phyloP scores from a whole-genome alignment of 2,329 filamentous ascomycete genomes.

The Fusarium sp. region DNA sequence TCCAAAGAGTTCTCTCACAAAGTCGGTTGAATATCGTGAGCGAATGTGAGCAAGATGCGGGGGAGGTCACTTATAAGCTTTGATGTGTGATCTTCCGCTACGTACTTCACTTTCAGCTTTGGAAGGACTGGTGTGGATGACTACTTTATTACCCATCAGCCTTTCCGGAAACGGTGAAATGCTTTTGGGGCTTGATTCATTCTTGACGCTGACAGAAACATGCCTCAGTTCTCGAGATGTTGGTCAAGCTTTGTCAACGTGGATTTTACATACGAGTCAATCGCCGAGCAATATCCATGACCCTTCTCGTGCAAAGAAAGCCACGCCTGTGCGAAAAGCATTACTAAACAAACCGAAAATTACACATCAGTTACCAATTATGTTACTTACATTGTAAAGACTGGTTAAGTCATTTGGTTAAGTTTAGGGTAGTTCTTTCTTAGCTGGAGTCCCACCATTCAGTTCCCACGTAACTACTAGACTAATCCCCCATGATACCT shows the following conservation, averaged over 20 bases:
- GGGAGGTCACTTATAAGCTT: conserved; percentile 32
- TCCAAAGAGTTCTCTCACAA: not conserved
- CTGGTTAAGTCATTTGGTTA: not conserved
- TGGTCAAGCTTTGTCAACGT: not conserved
- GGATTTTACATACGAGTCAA: not conserved
- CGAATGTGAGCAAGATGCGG: conserved; percentile 10
- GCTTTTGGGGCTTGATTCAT: not conserved
- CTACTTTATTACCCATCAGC: conserved; percentile 16
- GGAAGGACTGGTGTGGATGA: conserved; percentile 20
- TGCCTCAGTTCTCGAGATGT: not conserved
- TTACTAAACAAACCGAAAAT: not conserved
- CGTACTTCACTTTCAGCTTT: conserved; percentile 4
- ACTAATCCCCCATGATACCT: not conserved
- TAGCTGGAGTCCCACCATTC: not conserved
- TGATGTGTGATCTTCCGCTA: conserved; percentile 14
- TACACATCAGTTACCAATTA: not conserved
- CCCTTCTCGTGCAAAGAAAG: not conserved
- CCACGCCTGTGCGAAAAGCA: too few relatives aligned
- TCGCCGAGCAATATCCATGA: not conserved
- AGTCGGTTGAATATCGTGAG: not conserved
- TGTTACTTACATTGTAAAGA: not conserved
- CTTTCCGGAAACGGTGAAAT: conserved; percentile 9
- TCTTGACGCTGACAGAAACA: not conserved
- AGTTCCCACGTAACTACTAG: not conserved
- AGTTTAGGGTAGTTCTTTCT: not conserved